Evolutionary conservation across 2,329 filamentous ascomycete genomes (phyloP).

Genomic region (Sarocladium brachiariae): DNA sequence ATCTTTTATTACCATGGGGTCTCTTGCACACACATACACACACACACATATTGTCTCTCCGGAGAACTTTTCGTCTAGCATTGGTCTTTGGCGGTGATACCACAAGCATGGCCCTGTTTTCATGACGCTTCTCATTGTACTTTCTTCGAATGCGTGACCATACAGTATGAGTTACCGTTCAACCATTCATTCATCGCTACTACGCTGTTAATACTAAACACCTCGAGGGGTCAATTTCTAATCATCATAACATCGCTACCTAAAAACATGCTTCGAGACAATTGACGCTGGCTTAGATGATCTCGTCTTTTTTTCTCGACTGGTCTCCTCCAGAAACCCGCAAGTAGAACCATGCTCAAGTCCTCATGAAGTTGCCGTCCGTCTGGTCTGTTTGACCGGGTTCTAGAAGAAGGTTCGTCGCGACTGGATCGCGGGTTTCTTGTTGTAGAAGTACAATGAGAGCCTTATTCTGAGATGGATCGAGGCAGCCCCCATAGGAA

Average conservation of each 20-base stretch:
- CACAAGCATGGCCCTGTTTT: background rate
- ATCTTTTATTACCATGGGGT: background rate
- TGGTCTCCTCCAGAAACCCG: too few species aligned
- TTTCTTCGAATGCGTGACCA: background rate
- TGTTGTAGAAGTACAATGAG: background rate
- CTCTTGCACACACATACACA: background rate
- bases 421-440: background rate
- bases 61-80: background rate
- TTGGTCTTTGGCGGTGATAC: constrained; percentile 7
- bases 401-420: background rate
- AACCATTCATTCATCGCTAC: background rate
- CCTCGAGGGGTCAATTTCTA: too few species aligned
- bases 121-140: background rate
- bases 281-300: background rate
- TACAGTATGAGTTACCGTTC: background rate
- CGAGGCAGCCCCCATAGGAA: background rate
- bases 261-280: too few species aligned
- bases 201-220: too few species aligned
- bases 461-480: background rate
- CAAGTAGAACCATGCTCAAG: too few species aligned
- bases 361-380: too few species aligned
- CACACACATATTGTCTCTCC: too few species aligned
- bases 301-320: too few species aligned
- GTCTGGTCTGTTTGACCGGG: too few species aligned
- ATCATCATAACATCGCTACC: too few species aligned